phyloP scores from a whole-genome alignment of 1,284 basidiomycete species.

The Tilletia walkeri region DNA sequence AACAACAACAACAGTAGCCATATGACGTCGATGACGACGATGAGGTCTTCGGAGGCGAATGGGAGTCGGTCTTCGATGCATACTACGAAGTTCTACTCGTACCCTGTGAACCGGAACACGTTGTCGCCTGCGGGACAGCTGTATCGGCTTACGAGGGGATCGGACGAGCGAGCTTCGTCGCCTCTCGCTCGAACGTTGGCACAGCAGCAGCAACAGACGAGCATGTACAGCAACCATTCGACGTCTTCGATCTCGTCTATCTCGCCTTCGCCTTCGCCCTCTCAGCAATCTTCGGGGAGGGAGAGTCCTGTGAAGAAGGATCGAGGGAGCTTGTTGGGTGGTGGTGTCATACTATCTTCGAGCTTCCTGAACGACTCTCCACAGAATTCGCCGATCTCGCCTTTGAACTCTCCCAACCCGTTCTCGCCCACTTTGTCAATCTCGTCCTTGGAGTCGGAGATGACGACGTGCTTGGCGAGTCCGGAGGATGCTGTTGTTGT shows the following conservation, averaged over 20 bases:
- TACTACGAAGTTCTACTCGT: slow-evolving; percentile 31
- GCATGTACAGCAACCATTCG: not conserved
- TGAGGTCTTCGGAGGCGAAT: too few relatives aligned
- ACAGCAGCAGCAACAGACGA: slow-evolving; percentile 14
- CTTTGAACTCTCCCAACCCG: slow-evolving; percentile 36
- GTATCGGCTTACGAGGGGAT: slow-evolving; percentile 25
- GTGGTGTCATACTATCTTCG: not conserved
- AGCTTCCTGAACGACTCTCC: slow-evolving; percentile 37
- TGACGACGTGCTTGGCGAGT: slow-evolving; percentile 29
- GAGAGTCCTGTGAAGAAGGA: slow-evolving; percentile 29
- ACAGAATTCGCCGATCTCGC: slow-evolving; percentile 39
- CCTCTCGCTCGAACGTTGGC: slow-evolving; percentile 26
- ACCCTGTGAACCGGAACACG: slow-evolving; percentile 33
- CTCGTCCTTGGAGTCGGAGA: slow-evolving; percentile 41
- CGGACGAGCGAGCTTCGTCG: slow-evolving; percentile 29
- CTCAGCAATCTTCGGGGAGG: not conserved
- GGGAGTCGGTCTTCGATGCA: not conserved
- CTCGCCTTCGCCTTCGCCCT: not conserved
- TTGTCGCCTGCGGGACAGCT: slow-evolving; percentile 26
- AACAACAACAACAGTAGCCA: too few relatives aligned
- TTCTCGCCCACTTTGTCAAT: slow-evolving; percentile 41
- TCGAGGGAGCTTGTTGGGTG: not conserved
- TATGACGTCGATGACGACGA: too few relatives aligned
- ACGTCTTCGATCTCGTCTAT: not conserved
- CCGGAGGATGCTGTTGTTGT: slow-evolving; percentile 10